Conservation (phyloP, 2,329 filamentous ascomycete species). For the Ceratocystis diversiconidia region DNA sequence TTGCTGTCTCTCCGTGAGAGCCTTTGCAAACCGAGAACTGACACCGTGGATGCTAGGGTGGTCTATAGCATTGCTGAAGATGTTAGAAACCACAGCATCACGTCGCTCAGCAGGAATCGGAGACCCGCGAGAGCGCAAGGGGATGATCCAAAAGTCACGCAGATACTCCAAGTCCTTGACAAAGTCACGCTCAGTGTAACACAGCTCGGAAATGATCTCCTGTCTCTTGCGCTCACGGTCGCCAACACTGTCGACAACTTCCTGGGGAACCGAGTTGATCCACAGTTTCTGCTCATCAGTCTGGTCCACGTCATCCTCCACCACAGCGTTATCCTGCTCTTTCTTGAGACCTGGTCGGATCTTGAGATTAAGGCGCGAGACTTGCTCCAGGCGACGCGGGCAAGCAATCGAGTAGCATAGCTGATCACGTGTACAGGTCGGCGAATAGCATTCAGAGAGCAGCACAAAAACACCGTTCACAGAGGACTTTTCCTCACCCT, state of each 20-base stretch:
- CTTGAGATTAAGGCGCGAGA: slow-evolving; percentile 85
- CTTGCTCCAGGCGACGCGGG: slow-evolving; percentile 82
- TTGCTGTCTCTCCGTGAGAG: slow-evolving; percentile 81
- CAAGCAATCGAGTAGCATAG: slow-evolving; percentile 98
- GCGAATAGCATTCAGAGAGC: slow-evolving; percentile 93
- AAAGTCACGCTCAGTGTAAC: slow-evolving; percentile 97
- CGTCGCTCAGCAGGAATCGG: slow-evolving; percentile 78
- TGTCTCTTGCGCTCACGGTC: slow-evolving; percentile 95
- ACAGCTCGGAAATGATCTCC: slow-evolving; percentile 94
- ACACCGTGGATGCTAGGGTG: slow-evolving; percentile 67
- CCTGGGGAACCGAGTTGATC: slow-evolving; percentile 97
- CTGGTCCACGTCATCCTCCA: slow-evolving; percentile 71
- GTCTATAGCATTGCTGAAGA: slow-evolving; percentile 93
- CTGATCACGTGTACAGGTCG: slow-evolving; percentile 88
- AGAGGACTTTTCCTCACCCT: slow-evolving; percentile 51
- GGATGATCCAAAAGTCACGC: slow-evolving; percentile 96
- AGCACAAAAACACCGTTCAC: slow-evolving; percentile 96
- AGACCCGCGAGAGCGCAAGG: slow-evolving; percentile 65
- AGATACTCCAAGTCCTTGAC: slow-evolving; percentile 98
- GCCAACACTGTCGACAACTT: slow-evolving; percentile 75
- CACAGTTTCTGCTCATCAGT: slow-evolving; percentile 95
- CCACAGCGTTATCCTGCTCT: slow-evolving; percentile 38
- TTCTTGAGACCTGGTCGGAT: slow-evolving; percentile 74
- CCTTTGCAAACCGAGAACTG: slow-evolving; percentile 74
- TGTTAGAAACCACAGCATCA: slow-evolving; percentile 82